phyloP scores from a whole-genome alignment of 1,139 yeast species.

The Saccharomyces pastorianus region DNA sequence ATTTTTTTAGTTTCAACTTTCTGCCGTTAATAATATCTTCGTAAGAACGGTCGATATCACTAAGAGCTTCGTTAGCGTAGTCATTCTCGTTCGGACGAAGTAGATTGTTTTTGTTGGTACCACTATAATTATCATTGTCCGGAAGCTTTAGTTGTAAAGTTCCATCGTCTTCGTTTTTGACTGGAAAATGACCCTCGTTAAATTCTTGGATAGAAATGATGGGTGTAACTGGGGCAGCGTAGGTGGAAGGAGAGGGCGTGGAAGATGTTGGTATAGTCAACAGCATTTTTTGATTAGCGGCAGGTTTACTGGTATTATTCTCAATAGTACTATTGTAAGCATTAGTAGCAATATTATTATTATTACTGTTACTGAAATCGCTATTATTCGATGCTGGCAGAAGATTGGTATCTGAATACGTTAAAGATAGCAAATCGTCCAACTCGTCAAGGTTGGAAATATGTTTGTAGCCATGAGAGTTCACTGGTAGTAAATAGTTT shows the following conservation, averaged over 20 bases:
- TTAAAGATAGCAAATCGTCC: constrained; percentile 11
- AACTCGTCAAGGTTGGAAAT: constrained; percentile 18
- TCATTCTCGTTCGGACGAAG: constrained; percentile 6
- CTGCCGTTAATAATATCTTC: constrained; percentile 28
- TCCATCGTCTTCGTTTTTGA: constrained; percentile 5
- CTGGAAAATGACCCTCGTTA: constrained; percentile 7
- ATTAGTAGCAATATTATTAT: background rate
- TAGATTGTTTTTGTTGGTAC: constrained; percentile 2
- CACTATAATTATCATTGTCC: background rate
- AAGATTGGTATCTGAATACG: background rate
- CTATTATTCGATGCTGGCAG: background rate
- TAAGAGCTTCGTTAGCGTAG: background rate
- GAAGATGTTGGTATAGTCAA: constrained; percentile 1
- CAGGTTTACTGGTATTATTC: background rate
- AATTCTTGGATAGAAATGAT: constrained; percentile 23
- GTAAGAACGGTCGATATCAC: constrained; percentile 9
- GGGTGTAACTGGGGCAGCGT: constrained; percentile 13
- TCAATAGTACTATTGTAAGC: background rate
- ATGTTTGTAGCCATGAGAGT: constrained; percentile 21
- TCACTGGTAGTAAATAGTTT: constrained; percentile 16
- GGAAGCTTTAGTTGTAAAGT: background rate
- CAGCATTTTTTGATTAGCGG: background rate
- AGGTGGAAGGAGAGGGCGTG: constrained; percentile 2
- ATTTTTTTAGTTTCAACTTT: constrained; percentile 8
- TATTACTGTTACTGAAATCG: background rate